Percentiles rank a stretch among this genome's conserved stretches.
Evolutionary conservation across 768 basidiomycete species (phyloP).

Genomic region (Agaricus subrufescens): DNA sequence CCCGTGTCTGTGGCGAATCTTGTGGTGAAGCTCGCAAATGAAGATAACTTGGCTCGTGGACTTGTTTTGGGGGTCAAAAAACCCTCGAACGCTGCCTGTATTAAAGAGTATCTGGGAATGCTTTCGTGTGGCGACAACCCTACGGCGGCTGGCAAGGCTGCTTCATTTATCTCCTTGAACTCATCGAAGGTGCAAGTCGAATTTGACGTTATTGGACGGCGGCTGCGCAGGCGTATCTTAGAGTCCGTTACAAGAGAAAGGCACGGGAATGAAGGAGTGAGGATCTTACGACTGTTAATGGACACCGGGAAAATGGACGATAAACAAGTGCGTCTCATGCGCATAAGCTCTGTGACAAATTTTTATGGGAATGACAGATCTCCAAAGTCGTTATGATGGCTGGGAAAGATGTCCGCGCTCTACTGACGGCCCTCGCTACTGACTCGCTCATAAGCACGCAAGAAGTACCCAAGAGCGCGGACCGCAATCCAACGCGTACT

Average conservation of each 20-base stretch:
- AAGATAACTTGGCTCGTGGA: constrained; percentile 56
- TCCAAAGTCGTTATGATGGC: constrained; percentile 93
- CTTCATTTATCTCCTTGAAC: constrained; percentile 66
- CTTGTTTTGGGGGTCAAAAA: constrained; percentile 54
- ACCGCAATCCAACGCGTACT: constrained; percentile 83
- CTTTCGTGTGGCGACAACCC: constrained; percentile 82
- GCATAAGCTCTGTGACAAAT: not conserved
- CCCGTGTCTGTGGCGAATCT: constrained; percentile 65
- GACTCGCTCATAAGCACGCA: constrained; percentile 86
- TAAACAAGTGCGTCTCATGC: constrained; percentile 66
- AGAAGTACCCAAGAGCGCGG: constrained; percentile 88
- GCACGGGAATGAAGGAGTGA: constrained; percentile 77
- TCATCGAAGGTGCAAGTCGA: constrained; percentile 77
- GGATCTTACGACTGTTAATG: constrained; percentile 74
- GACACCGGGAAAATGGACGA: constrained; percentile 92
- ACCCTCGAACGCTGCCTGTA: constrained; percentile 49
- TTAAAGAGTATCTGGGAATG: constrained; percentile 81
- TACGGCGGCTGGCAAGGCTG: constrained; percentile 60
- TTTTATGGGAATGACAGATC: constrained; percentile 47
- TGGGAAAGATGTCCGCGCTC: constrained; percentile 77
- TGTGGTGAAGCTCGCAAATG: constrained; percentile 57
- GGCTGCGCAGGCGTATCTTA: constrained; percentile 65
- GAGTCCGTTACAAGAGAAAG: constrained; percentile 79
- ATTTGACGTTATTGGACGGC: constrained; percentile 65
- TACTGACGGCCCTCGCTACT: constrained; percentile 73